Base-by-base conservation (phyloP, 345 rosid species). In the Lepidium aucheri region DNA sequence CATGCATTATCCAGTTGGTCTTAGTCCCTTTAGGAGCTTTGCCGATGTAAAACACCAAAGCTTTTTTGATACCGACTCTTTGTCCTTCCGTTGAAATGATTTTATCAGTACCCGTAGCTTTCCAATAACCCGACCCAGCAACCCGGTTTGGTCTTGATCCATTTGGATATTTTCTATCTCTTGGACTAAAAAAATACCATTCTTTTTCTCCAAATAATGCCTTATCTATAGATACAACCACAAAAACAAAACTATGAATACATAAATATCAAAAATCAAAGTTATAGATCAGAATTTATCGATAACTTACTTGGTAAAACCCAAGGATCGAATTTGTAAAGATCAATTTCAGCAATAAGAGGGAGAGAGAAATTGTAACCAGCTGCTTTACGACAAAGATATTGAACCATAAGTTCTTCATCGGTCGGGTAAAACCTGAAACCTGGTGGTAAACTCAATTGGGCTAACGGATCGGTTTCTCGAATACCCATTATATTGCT, bases 1-100 rank as follows among this genome's bases (percentile, higher is more conserved):
- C 99, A 43, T 94, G 99, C 99, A 94, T 90, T 72, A 94, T 94
- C 99, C 99, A 93, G 76, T 90, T 94, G 7, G 99, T 94, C 75
- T 94, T 94, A 41, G 81, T 84, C n/a, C 99, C 99, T 78, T 85
- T 94, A 0, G 97, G 99, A 3, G 99, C 95, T 60, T 86, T 94
- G 0, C 99, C 99, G 28, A 88, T 26, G 59, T 94, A 94, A 59
- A 94, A 94, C 0, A 94, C 99, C 24, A 94, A 81, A 66, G 99
- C 92, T 76, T 94, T 94, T 78, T 94, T 94, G 8, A 93, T 87
- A 7, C 98, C 98, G 8, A 85, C 94, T 57, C 78, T 84, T 7
- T 85, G 86, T 17, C 96, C 97, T 26, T 82, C 94, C 1, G 85
- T 77, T 5, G 82, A 77, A 32, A 93, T 90, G 6, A 84, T 5